Evolutionary conservation across 129 eudicot genomes (phyloP), one percentile per base, ranked within the genome.

Genomic region (Tagetes erecta): DNA sequence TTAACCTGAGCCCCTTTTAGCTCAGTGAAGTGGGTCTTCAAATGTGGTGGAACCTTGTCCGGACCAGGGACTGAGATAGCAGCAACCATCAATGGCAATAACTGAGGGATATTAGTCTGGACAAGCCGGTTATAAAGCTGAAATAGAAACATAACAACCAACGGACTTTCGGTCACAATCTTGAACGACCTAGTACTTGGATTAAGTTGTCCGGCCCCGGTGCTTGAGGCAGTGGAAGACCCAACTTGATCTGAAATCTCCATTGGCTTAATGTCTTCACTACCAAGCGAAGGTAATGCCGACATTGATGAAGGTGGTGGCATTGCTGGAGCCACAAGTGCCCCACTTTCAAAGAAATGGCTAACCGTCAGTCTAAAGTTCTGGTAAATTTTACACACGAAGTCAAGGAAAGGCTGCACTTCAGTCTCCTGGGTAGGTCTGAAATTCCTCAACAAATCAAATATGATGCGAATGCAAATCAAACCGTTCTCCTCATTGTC

Each of bases 1-100:
- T 94, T 94, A 82, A 94, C 98, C 76, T 94, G 98, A 67, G 98
- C 98, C 34, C 98, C 98, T 86, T 94, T 94, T 8, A 94, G 86
- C 89, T 94, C 98, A 70, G 86, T 84, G 57, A 90, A 94, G 74
- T 94, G 97, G 35, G 85, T 69, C 91, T 88, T 94, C 78, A 94
- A 72, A 86, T 94, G 97, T 27, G 97, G 84, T 46, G 96, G 91
- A 72, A 94, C 91, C 84, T 90, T 94, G 55, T 88, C 98, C 31
- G 98, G 98, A 68, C 98, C 98, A 1, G 92, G 92, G 55, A 94
- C 91, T 42, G 98, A 94, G 42, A 94, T 94, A 55, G 98, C 98
- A 41, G 89, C 81, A 60, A 94, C 98, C 98, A 94, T 94, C 77
- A 90, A 76, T 11, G 98, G 98, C 86, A 94, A 76, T 70, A 94